Base-by-base conservation (phyloP, 1,284 basidiomycete species). In the Ceratobasidium sp. region DNA sequence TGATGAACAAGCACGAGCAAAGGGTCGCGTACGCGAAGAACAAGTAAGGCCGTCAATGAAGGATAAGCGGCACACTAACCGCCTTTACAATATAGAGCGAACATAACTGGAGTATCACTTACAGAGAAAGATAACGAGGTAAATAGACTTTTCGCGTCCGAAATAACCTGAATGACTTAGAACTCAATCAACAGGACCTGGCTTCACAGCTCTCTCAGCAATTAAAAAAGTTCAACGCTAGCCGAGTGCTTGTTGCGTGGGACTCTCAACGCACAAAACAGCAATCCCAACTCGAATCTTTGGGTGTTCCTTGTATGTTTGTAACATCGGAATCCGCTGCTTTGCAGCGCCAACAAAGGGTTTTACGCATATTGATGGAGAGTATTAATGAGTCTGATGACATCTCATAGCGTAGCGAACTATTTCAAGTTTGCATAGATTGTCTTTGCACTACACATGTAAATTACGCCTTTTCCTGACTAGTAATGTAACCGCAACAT, bases 271-370 rank as follows among this genome's bases (percentile, higher is more conserved):
- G 87, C 35, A 78, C 83, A 56, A 85, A 85, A 73, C 91, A 93
- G 76, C 91, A 93, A 78, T 75, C 79, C 0, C 78, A 83, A 29
- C 79, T 93, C 45, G 85, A 86, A 74, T 76, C 81, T 32, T 79
- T 88, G 40, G 80, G 82, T 43, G 84, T 92, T 13, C 91, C 91
- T 15, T 82, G 85, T 1, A 92, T 93, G 87, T 90, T 85, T 76
- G 76, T 80, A 15, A 87, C 87, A 0, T 77, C 76, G 38, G 80
- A 81, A 49, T 74, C 74, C 42, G 73, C 79, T 8, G 84, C 87
- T 73, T 78, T 82, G 79, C 83, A 91, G 82, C 45, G 69, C n/a
- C 72, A 73, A 54, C 72, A 72, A 40, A 53, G 50, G 45, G 40
- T 73, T 25, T 38, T 73, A 13, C 55, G 64, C 13, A 67, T 67